Conservation (phyloP, 306 rosid genomes). For the Cajanus cajan region DNA sequence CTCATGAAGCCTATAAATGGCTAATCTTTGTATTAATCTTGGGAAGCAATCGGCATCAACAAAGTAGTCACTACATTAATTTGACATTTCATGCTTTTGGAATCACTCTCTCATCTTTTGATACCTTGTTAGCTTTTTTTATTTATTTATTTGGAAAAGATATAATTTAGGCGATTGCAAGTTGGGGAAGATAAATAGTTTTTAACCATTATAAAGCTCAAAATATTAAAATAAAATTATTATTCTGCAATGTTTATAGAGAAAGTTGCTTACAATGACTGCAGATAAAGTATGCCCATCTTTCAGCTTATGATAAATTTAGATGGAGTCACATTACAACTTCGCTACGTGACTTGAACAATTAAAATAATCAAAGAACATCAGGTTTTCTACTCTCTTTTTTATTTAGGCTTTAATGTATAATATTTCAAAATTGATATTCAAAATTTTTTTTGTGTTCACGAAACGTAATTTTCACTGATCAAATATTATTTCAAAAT, state of each 20-base stretch:
- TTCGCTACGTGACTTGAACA: neutral
- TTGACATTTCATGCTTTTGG: neutral
- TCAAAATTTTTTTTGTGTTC: too few species aligned
- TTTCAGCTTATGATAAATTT: neutral
- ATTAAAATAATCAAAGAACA: neutral
- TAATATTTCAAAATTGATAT: too few species aligned
- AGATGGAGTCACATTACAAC: neutral
- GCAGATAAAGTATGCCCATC: neutral
- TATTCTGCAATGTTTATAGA: neutral
- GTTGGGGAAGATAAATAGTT: neutral
- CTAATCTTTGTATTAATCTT: neutral
- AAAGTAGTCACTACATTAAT: neutral
- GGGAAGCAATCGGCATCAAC: neutral
- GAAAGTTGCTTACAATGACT: neutral
- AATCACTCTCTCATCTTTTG: neutral
- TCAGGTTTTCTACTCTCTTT: too few species aligned
- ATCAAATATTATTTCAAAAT: too few species aligned
- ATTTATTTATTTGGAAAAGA: too few species aligned
- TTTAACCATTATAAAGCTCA: neutral
- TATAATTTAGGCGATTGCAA: neutral
- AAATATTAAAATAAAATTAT: neutral
- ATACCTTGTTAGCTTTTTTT: neutral
- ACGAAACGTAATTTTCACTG: too few species aligned
- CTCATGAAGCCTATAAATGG: neutral
- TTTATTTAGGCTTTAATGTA: too few species aligned